Conservation (phyloP, 805 yeast species). For the Candida incommunis region DNA sequence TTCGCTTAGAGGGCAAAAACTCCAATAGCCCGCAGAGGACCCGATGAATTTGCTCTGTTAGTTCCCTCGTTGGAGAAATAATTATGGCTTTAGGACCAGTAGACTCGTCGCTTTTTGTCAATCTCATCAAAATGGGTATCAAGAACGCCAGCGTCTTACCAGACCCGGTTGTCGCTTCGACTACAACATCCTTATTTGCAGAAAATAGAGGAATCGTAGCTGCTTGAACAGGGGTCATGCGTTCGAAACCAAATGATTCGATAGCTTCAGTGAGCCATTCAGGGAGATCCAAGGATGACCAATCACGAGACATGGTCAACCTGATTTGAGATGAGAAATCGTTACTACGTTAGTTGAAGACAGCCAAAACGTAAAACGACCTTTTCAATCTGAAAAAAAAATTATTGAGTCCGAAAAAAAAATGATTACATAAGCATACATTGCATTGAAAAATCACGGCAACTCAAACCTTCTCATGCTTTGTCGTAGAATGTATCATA, state of each 20-base stretch:
- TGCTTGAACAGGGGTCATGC: slow-evolving; percentile 97
- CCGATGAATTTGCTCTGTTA: slow-evolving; percentile 38
- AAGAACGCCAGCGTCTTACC: slow-evolving; percentile 94
- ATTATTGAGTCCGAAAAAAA: not conserved
- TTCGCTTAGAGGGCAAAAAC: slow-evolving; percentile 23
- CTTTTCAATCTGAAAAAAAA: no score
- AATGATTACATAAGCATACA: no score
- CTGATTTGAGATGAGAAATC: no score
- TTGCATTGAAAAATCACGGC: no score
- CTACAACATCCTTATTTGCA: slow-evolving; percentile 86
- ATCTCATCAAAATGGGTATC: slow-evolving; percentile 44
- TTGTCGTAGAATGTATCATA: slow-evolving; percentile 3
- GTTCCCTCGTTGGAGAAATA: slow-evolving; percentile 54
- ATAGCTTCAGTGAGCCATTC: slow-evolving; percentile 39
- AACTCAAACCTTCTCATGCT: no score
- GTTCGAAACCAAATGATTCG: slow-evolving; percentile 53
- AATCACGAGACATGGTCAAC: no score
- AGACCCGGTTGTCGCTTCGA: slow-evolving; percentile 94
- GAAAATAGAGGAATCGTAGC: slow-evolving; percentile 77
- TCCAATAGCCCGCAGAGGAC: slow-evolving; percentile 51
- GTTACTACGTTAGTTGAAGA: no score
- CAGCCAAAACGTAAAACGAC: no score
- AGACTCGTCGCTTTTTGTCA: slow-evolving; percentile 16
- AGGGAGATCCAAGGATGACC: not conserved
- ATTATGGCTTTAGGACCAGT: slow-evolving; percentile 45